These are phyloP conservation scores for Ettlia oleoabundans DNA, from an alignment of 139 green algal species.

Conservation along the genomic window DNA sequence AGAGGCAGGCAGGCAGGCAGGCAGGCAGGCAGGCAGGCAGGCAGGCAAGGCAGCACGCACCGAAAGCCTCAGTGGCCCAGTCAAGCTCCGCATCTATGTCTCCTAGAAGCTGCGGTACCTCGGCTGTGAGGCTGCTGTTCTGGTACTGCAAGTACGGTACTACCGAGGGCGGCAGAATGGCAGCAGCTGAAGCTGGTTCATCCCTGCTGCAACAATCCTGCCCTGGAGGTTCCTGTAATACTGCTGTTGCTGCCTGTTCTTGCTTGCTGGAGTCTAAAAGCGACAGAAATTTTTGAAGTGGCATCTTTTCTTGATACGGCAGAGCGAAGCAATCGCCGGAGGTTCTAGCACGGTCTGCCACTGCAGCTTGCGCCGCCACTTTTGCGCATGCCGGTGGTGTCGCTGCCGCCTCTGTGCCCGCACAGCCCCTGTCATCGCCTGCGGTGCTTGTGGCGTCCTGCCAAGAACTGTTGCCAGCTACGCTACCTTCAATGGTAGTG, in stretches of 20 bases:
- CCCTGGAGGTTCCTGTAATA: no score
- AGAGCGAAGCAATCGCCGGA: slow-evolving; percentile 33
- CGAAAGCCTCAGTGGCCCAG: slow-evolving; percentile 65
- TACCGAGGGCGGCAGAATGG: neutral
- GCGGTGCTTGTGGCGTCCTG: no score
- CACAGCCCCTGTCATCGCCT: no score
- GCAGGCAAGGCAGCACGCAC: slow-evolving; percentile 1
- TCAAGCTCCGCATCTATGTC: slow-evolving; percentile 59
- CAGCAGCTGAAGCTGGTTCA: neutral
- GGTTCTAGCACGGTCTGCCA: neutral
- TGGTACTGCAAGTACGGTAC: slow-evolving; percentile 66
- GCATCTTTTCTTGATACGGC: slow-evolving; percentile 30
- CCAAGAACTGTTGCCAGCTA: no score
- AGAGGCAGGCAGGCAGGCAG: neutral
- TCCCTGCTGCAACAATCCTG: neutral
- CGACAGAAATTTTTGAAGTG: slow-evolving; percentile 21
- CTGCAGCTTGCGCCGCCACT: neutral
- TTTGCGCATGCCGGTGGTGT: neutral
- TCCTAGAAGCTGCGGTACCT: slow-evolving; percentile 54
- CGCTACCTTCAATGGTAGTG: neutral
- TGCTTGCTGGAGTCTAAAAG: slow-evolving; percentile 15
- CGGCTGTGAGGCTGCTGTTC: slow-evolving; percentile 75
- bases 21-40: no score
- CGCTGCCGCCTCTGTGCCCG: neutral
- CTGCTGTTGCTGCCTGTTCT: neutral